These are phyloP conservation scores for Hyparrhenia diplandra DNA, from an alignment of 176 grass and related monocot species.

Conservation along the genomic window DNA sequence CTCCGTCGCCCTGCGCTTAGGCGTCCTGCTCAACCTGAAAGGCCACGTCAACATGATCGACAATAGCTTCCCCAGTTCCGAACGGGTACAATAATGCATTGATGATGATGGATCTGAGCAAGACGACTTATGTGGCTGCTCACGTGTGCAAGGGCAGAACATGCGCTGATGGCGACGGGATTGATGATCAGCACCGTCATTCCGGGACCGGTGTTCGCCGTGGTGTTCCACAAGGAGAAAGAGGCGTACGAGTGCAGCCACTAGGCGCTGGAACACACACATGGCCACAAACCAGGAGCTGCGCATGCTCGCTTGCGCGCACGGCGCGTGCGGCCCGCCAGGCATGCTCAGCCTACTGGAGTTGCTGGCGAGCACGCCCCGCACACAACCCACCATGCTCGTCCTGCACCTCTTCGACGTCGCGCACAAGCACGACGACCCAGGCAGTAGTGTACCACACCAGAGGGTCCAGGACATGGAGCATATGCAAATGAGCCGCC, in stretches of 20 bases:
- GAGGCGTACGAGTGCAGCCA: slow-evolving; percentile 22
- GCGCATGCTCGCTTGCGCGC: slow-evolving; percentile 40
- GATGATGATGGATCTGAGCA: not conserved
- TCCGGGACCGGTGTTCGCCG: slow-evolving; percentile 29
- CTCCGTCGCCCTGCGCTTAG: slow-evolving; percentile 23
- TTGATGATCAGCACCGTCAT: slow-evolving; percentile 48
- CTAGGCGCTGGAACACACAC: slow-evolving; percentile 26
- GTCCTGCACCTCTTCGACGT: slow-evolving; percentile 33
- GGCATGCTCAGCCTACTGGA: slow-evolving; percentile 38
- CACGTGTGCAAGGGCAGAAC: slow-evolving; percentile 18
- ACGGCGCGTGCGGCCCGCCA: slow-evolving; percentile 19
- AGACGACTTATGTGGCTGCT: not conserved
- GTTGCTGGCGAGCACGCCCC: slow-evolving; percentile 23
- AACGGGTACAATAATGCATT: slow-evolving; percentile 28
- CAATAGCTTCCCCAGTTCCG: slow-evolving; percentile 36
- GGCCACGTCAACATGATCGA: slow-evolving; percentile 54
- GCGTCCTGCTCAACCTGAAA: slow-evolving; percentile 44
- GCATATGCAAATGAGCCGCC: slow-evolving; percentile 1
- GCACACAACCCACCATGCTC: slow-evolving; percentile 20
- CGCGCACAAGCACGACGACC: not conserved
- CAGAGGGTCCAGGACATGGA: slow-evolving; percentile 17
- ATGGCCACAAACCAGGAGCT: slow-evolving; percentile 13
- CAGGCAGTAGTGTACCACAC: slow-evolving; percentile 31
- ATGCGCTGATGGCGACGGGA: slow-evolving; percentile 46
- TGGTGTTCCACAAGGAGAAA: slow-evolving; percentile 30